Base-by-base conservation (phyloP, 1,139 yeast genomes). In the Blastobotrys capitulatus region DNA sequence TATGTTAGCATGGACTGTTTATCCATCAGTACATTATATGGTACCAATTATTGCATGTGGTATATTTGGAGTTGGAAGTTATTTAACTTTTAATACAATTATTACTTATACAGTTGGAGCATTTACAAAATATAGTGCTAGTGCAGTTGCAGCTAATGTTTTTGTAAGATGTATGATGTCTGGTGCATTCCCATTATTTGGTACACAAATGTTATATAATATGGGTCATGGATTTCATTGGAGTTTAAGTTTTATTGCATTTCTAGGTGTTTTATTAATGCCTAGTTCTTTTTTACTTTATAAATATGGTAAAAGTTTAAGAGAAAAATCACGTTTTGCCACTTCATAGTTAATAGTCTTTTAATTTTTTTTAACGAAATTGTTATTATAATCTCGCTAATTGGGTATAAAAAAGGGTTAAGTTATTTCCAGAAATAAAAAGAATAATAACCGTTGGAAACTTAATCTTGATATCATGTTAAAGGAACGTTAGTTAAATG, bases 21-120 rank as follows among this genome's bases (percentile, higher is more conserved):
- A 94, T 72, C 86, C 55, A 5, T 54, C 60, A 1, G 78, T 86
- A 25, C 92, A 85, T 64, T 86, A 92, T 92, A 80, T 84, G 70
- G 86, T 80, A 9, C 88, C 95, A n/a, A 72, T 81, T 35, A 78
- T 83, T 26, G 49, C 44, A 2, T 22, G 40, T 6, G 49, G 29
- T 7, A 29, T 50, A 2, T 50, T 50, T 38, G 46, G 49, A 5
- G 18, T 32, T n/a, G 53, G 52, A 12, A 42, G 50, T 43, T 39
- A 16, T 27, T 44, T 42, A 35, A 41, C 46, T 16, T 50, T 50
- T 38, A 48, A 31, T 32, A 29, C 47, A 13, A 45, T 50, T 27
- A 31, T 50, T 6, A 32, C 49, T 2, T 50, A 48, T 39, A 44
- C 38, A 6, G 51, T 48, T 20, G 51, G 44, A 19, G 49, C 51